These are phyloP conservation scores for Kwoniella pini DNA, from an alignment of 768 basidiomycete species.

Conservation along the genomic window DNA sequence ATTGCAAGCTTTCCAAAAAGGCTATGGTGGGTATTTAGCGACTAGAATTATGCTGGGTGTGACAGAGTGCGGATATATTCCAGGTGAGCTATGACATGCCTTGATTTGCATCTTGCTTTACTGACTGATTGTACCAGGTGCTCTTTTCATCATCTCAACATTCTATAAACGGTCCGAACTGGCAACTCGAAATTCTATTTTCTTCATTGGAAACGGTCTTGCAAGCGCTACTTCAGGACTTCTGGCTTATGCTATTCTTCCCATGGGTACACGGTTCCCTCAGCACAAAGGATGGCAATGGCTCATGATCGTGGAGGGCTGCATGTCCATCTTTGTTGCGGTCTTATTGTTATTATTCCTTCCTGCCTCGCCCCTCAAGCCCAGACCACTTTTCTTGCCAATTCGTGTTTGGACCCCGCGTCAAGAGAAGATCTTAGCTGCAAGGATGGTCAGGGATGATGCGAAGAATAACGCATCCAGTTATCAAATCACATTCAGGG, in stretches of 20 bases:
- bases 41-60: constrained; percentile 44
- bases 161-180: constrained; percentile 47
- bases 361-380: constrained; percentile 35
- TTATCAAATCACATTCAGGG: constrained; percentile 20
- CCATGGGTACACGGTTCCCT: constrained; percentile 26
- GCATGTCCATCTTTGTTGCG: constrained; percentile 38
- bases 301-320: constrained; percentile 42
- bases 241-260: constrained; percentile 44
- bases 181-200: constrained; percentile 35
- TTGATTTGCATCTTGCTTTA: not conserved
- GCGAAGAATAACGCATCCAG: constrained; percentile 13
- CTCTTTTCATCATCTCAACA: constrained; percentile 33
- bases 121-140: constrained; percentile 4
- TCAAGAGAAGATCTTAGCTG: constrained; percentile 38
- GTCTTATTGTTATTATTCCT: constrained; percentile 39
- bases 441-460: constrained; percentile 44
- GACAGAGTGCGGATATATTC: constrained; percentile 47
- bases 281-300: constrained; percentile 33
- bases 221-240: constrained; percentile 39
- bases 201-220: constrained; percentile 45
- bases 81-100: constrained; percentile 20
- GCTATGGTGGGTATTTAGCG: constrained; percentile 37
- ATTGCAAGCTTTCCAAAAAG: constrained; percentile 43
- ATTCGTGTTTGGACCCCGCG: constrained; percentile 23
- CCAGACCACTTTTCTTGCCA: constrained; percentile 35